These are phyloP conservation scores for Penicillium thymicola DNA, from an alignment of 2,329 filamentous ascomycete genomes.

Conservation along the genomic window DNA sequence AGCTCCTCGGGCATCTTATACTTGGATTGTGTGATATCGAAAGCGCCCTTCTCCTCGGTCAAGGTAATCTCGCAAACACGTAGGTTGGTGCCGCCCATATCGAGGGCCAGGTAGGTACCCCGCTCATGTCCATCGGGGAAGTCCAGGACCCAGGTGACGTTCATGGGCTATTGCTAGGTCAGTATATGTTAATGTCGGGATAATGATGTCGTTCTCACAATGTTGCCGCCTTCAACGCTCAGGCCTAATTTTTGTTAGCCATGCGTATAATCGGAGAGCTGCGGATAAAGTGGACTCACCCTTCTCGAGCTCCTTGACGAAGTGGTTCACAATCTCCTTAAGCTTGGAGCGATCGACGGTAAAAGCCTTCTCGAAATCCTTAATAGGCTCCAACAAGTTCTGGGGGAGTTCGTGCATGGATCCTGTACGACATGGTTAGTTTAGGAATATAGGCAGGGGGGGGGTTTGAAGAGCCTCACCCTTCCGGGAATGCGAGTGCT, in stretches of 20 bases:
- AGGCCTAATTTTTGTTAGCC: conserved; percentile 56
- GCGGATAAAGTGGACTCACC: conserved; percentile 48
- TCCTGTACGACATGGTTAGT: conserved; percentile 50
- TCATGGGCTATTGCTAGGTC: conserved; percentile 72
- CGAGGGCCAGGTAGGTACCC: conserved; percentile 82
- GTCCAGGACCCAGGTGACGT: conserved; percentile 92
- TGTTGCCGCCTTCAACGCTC: conserved; percentile 82
- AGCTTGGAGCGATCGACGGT: conserved; percentile 73
- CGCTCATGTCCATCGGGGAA: conserved; percentile 84
- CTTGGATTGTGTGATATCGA: conserved; percentile 93
- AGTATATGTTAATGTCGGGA: conserved; percentile 5
- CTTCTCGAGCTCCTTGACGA: conserved; percentile 82
- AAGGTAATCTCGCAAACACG: conserved; percentile 91
- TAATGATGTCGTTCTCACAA: conserved; percentile 57
- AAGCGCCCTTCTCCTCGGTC: conserved; percentile 81
- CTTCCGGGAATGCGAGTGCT: conserved; percentile 66
- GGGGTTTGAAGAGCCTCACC: conserved; percentile 53
- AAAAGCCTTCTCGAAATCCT: conserved; percentile 78
- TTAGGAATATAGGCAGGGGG: conserved; percentile 7
- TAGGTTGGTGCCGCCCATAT: conserved; percentile 95
- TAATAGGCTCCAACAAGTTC: conserved; percentile 76
- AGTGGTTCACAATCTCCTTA: conserved; percentile 87
- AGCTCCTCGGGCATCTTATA: conserved; percentile 93
- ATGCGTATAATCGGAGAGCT: neutral
- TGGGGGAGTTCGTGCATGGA: conserved; percentile 89